phyloP scores from a whole-genome alignment of 495 filamentous ascomycete genomes.

The Cercophora samala region DNA sequence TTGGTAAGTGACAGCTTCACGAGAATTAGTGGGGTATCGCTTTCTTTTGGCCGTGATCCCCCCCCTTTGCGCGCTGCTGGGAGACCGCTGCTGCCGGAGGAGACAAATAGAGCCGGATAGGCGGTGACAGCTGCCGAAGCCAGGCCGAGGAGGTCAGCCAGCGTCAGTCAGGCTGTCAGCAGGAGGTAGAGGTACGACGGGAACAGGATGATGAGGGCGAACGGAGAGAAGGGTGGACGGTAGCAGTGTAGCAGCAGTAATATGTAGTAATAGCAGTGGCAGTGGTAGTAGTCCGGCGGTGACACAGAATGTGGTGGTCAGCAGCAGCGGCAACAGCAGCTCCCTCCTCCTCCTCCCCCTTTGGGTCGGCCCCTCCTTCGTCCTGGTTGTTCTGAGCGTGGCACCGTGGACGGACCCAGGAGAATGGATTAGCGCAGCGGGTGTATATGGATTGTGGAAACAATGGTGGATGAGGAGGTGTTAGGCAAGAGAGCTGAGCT shows the following conservation, averaged over 20 bases:
- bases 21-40: constrained; percentile 3
- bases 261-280: too few species aligned
- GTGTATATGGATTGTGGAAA: background rate
- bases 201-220: background rate
- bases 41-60: background rate
- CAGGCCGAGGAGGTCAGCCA: constrained; percentile 8
- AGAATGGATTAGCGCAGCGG: background rate
- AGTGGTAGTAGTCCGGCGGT: background rate
- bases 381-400: background rate
- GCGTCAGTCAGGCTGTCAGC: too few species aligned
- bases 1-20: constrained; percentile 4
- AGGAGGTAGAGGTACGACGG: background rate
- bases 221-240: background rate
- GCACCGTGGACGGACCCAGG: background rate
- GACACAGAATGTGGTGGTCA: background rate
- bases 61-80: constrained; percentile 7
- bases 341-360: background rate
- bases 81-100: background rate
- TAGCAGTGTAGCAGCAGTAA: background rate
- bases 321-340: background rate
- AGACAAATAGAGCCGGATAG: constrained; percentile 6
- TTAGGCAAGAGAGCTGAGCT: background rate
- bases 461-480: background rate
- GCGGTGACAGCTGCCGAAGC: constrained; percentile 16
- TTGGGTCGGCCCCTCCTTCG: background rate